These are phyloP conservation scores for Kockiozyma suomiensis DNA, from an alignment of 805 yeast species.

Conservation along the genomic window DNA sequence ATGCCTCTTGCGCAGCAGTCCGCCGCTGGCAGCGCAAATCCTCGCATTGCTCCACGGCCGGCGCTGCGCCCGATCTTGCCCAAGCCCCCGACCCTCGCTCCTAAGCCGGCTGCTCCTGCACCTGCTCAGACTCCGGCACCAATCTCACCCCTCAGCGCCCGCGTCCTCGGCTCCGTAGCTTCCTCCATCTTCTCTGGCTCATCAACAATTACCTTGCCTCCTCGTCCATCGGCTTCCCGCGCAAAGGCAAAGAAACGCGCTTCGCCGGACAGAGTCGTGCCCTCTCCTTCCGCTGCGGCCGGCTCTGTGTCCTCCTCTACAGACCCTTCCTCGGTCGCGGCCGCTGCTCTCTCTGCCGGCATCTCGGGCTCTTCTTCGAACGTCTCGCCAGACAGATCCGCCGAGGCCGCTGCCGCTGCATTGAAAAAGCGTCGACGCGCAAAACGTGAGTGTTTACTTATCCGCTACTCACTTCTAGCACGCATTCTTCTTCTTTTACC, in stretches of 20 bases:
- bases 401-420: conserved; percentile 16
- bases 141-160: conserved; percentile 16
- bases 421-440: conserved; percentile 30
- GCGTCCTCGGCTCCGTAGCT: conserved; percentile 34
- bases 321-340: not conserved
- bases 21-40: conserved; percentile 15
- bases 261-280: conserved; percentile 31
- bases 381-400: conserved; percentile 3
- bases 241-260: conserved; percentile 33
- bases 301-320: not conserved
- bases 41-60: conserved; percentile 21
- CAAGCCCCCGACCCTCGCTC: conserved; percentile 24
- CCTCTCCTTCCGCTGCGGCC: conserved; percentile 1
- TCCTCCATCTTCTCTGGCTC: conserved; percentile 34
- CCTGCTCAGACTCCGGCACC: conserved; percentile 11
- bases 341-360: not conserved
- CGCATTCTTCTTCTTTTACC: not conserved
- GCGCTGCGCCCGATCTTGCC: conserved; percentile 31
- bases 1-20: conserved; percentile 14
- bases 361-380: no score
- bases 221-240: conserved; percentile 34
- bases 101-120: conserved; percentile 14
- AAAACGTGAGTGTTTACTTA: conserved; percentile 23
- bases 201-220: conserved; percentile 32
- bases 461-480: not conserved